Evolutionary conservation across 2,329 filamentous ascomycete genomes (phyloP), one percentile per base, ranked within the genome.

Genomic region (Penicillium sp.): DNA sequence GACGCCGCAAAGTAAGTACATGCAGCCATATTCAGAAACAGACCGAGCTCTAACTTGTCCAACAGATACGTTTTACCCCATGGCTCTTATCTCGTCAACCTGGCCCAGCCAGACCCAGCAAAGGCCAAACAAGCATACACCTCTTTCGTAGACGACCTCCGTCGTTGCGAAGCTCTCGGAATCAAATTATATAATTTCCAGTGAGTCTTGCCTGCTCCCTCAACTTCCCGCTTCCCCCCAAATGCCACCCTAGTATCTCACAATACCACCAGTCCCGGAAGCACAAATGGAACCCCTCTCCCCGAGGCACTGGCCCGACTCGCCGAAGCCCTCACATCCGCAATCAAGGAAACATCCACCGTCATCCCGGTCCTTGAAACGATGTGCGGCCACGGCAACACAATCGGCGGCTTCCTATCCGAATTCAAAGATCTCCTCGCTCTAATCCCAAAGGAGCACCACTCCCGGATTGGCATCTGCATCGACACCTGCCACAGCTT

Each of bases 161-260:
- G 84, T 47, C 86, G 94, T 9, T 97, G 94, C 72, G 90, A 96
- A 68, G 81, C 83, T 42, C 84, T 99, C 0, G 91, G 92, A 1
- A 96, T 99, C 67, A 81, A 78, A 58, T 82, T 97, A n/a, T 99
- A 97, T 79, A 99, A 99, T 75, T 97, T 99, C 77, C 94, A 99
- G 77, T 80, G 60, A 64, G 72, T 60, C 28, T n/a, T n/a, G n/a
- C n/a, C n/a, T n/a, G n/a, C n/a, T n/a, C n/a, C n/a, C n/a, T n/a
- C n/a, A n/a, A n/a, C 36, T 29, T 16, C 40, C 23, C 24, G n/a
- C 11, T n/a, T 21, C 10, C 37, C 16, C 37, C 7, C 26, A 33
- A 14, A n/a, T 5, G 10, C 24, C 5, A 9, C 9, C 11, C 9
- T 13, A 1, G 2, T 21, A 29, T 37, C 28, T 60, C 50, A 63